Evolutionary conservation across 495 filamentous ascomycete genomes (phyloP).

Genomic region (Hypoxylon cercidicola): DNA sequence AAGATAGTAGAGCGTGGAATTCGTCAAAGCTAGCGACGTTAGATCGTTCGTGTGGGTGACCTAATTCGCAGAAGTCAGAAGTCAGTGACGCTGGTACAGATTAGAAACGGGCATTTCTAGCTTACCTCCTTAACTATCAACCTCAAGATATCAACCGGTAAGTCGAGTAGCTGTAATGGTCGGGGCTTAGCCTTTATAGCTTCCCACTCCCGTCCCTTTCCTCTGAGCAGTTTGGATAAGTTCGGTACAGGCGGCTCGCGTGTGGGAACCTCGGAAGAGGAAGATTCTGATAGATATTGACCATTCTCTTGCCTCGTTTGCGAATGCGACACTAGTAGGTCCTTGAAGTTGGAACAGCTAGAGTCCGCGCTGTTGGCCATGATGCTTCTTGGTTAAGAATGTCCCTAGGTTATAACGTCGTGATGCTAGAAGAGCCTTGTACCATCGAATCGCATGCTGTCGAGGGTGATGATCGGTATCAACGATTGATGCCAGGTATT

Average conservation of each 20-base stretch:
- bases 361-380: constrained; percentile 41
- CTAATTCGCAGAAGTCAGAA: constrained; percentile 61
- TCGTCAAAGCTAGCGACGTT: constrained; percentile 82
- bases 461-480: constrained; percentile 8
- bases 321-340: constrained; percentile 24
- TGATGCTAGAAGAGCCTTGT: constrained; percentile 20
- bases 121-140: constrained; percentile 89
- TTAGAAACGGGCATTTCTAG: constrained; percentile 9
- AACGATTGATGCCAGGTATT: constrained; percentile 11
- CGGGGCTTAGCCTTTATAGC: constrained; percentile 50
- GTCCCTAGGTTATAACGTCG: constrained; percentile 17
- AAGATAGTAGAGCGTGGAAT: constrained; percentile 83
- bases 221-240: constrained; percentile 48
- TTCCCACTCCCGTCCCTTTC: constrained; percentile 55
- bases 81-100: constrained; percentile 26
- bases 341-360: constrained; percentile 33
- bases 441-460: constrained; percentile 37
- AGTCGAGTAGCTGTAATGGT: constrained; percentile 73
- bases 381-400: constrained; percentile 13
- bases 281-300: constrained; percentile 28
- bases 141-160: constrained; percentile 87
- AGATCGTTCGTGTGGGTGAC: constrained; percentile 90
- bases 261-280: constrained; percentile 20
- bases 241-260: constrained; percentile 30
- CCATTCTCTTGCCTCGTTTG: constrained; percentile 36